Base-by-base conservation (phyloP, 1,284 basidiomycete species). In the Ceratobasidium sp. region DNA sequence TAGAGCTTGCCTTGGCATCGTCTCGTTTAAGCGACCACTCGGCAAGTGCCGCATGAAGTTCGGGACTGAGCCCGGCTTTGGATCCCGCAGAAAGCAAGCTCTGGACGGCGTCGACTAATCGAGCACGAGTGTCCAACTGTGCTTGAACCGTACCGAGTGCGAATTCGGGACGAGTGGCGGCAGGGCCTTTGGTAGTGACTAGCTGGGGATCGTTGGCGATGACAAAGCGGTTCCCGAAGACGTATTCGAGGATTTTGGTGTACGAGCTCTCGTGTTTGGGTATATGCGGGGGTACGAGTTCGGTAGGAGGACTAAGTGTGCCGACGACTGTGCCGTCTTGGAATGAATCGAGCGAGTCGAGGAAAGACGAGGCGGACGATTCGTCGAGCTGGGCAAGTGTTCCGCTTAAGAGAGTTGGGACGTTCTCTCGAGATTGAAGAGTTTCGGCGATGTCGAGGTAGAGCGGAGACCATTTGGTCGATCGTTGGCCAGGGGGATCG, bases 221-320 rank as follows among this genome's bases (percentile, higher is more conserved):
- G 78, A 95, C 91, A 1, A 99, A 87, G 1, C 94, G 90, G n/a
- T 92, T 90, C 37, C 86, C 87, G 81, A 99, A 98, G 47, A 97
- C 85, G 79, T 94, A 92, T 35, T 89, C 85, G 68, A 99, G 91
- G 71, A 99, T 93, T 82, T 93, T 92, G 79, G 93, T 95, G 87
- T 99, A 99, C 5, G 96, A 92, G 15, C 90, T 86, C 85, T 99
- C 97, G 83, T 98, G 95, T 82, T 92, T 91, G 39, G 96, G 96
- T 49, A 95, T 85, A 78, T 90, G 90, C 17, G 91, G 91, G 80
- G 77, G 31, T 68, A 53, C 39, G 65, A 78, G 71, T 17, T 65
- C 35, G 31, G 75, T 75, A 15, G 75, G 67, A 26, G 49, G 56
- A 28, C 23, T 78, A 64, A 78, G 79, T 20, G 83, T 82, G 54